Evolutionary conservation across 164 flowering plant species (phyloP), one percentile per base, ranked within the genome.

Genomic region (Kalanchoe fedtschenkoi): DNA sequence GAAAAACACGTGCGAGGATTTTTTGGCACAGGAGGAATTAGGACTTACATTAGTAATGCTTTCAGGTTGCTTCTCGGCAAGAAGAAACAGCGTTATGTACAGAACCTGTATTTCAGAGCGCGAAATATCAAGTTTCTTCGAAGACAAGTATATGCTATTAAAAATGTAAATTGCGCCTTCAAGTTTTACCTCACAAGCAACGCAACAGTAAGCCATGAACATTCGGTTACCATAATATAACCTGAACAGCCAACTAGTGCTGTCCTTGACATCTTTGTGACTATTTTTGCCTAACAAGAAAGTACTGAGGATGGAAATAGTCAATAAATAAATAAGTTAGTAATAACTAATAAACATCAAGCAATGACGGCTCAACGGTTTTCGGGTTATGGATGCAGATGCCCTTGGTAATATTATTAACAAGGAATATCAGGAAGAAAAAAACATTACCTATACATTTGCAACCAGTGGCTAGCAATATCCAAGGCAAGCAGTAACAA

Each of bases 261-360:
- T 88, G 78, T 90, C 97, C 72, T 88, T 90, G 2, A 93, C 97
- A 72, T 93, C 97, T 74, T 90, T 93, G 73, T 93, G 99, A 66
- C 97, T 93, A 65, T 77, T 75, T 74, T 90, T 93, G 66, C 97
- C 96, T 21, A 73, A 37, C 68, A 93, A 76, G 77, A 93, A 88
- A 47, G 97, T 81, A 76, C 96, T 90, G 87, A 29, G 29, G 57
- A 37, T n/a, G 14, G 10, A 22, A 59, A 53, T 65, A 53, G 33
- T 30, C 39, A 32, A 24, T 32, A n/a, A 17, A 24, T 8, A 24
- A 32, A 63, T 11, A 29, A 17, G 21, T 28, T 2, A 21, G 21
- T 2, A 8, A 42, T 5, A 43, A 54, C 32, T 60, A n/a, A 15
- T 4, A 6, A 62, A 41, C 33, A 8, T 66, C 5, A 29, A 62